These are phyloP conservation scores for Stemphylium beticola DNA, from an alignment of 2,329 filamentous ascomycete species.

Conservation along the genomic window DNA sequence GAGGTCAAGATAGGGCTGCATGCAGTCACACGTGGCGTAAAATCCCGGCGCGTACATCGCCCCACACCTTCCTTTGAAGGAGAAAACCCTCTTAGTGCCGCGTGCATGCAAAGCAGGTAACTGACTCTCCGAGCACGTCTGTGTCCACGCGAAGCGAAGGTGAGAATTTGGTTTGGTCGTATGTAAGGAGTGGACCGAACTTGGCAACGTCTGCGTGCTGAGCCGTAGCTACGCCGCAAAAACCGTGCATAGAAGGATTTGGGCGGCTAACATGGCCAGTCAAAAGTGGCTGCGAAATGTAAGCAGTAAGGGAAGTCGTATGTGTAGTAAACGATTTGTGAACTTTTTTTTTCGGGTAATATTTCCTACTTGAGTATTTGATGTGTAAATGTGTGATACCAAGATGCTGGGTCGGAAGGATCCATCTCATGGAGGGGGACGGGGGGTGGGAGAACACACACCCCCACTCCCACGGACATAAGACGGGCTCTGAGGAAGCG, in stretches of 20 bases:
- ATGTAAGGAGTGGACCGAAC: slow-evolving; percentile 1
- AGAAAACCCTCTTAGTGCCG: background rate
- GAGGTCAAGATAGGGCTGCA: slow-evolving; percentile 7
- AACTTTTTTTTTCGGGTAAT: too few relatives aligned
- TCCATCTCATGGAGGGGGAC: too few relatives aligned
- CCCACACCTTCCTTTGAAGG: background rate
- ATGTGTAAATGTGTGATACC: too few relatives aligned
- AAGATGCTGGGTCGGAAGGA: too few relatives aligned
- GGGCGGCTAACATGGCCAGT: background rate
- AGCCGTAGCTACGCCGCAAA: background rate
- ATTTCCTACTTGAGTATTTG: too few relatives aligned
- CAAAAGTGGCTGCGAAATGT: background rate
- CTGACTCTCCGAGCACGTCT: background rate
- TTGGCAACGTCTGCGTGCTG: slow-evolving; percentile 1
- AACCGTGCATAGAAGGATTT: background rate
- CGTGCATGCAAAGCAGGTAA: background rate
- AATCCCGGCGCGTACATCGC: background rate
- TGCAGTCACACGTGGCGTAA: slow-evolving; percentile 1
- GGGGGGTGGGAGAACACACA: too few relatives aligned
- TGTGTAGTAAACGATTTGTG: too few relatives aligned
- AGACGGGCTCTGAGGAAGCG: too few relatives aligned
- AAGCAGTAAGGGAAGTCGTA: too few relatives aligned
- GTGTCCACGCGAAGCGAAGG: background rate
- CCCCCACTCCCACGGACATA: too few relatives aligned
- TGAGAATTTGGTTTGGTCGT: background rate